Evolutionary conservation across 148 eudicot genomes (phyloP).

Genomic region (Rhododendron griersonianum): DNA sequence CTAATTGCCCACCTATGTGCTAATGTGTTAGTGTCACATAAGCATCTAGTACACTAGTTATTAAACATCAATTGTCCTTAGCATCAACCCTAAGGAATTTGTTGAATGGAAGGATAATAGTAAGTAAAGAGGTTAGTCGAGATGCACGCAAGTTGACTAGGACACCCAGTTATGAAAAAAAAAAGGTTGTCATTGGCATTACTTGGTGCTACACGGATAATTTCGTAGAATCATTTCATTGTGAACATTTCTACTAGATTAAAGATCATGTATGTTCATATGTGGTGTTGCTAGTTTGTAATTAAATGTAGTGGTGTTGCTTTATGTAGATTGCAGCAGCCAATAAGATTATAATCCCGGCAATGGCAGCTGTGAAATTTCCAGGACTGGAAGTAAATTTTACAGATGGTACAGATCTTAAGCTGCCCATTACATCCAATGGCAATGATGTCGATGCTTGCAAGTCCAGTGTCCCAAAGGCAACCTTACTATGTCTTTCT

Average conservation of each 20-base stretch:
- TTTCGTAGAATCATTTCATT: not conserved
- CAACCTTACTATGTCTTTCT: conserved; percentile 67
- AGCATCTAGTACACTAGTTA: not conserved
- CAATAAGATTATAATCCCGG: conserved; percentile 68
- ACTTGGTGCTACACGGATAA: not conserved
- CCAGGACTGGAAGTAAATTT: conserved; percentile 64
- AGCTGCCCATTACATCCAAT: conserved; percentile 52
- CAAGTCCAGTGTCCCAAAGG: conserved; percentile 49
- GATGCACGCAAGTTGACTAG: not conserved
- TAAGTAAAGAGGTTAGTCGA: not conserved
- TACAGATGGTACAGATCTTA: conserved; percentile 53
- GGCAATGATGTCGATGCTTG: conserved; percentile 30
- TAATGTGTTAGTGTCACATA: not conserved
- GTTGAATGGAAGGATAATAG: not conserved
- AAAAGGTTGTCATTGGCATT: not conserved
- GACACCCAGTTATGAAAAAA: not conserved
- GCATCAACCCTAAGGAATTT: not conserved
- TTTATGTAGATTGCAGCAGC: conserved; percentile 66
- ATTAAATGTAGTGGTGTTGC: conserved; percentile 17
- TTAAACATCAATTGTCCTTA: not conserved
- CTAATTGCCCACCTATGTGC: not conserved
- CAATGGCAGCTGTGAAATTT: conserved; percentile 75
- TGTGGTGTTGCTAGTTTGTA: not conserved
- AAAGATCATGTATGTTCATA: not conserved
- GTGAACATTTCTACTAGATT: not conserved